Percentiles rank a stretch among this genome's conserved stretches.
phyloP scores from a whole-genome alignment of 2,329 filamentous ascomycete genomes.

The Ophiocordyceps robertsii region DNA sequence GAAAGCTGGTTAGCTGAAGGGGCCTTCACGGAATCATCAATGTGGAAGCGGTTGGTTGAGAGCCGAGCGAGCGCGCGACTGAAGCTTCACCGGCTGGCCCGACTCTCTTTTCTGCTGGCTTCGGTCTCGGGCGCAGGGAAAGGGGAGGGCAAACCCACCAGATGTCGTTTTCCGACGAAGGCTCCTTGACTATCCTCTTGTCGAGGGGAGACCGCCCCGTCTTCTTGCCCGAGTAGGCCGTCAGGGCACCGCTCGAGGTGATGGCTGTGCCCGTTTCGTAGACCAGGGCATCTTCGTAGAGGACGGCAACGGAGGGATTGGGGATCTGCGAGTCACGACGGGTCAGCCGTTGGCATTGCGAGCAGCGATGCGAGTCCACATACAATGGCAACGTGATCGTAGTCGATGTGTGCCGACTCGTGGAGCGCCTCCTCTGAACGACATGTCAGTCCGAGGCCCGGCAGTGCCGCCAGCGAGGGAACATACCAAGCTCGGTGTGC shows the following conservation, averaged over 20 bases:
- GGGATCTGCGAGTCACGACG: constrained; percentile 40
- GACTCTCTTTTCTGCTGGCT: not conserved
- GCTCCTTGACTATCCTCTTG: constrained; percentile 94
- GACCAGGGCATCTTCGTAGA: constrained; percentile 94
- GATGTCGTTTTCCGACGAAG: constrained; percentile 75
- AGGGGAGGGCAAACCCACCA: constrained; percentile 42
- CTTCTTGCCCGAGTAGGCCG: constrained; percentile 96
- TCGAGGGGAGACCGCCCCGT: constrained; percentile 93
- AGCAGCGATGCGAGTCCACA: constrained; percentile 16
- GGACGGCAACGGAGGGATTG: constrained; percentile 87
- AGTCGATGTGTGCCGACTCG: constrained; percentile 97
- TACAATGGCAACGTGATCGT: constrained; percentile 95
- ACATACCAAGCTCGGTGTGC: constrained; percentile 76
- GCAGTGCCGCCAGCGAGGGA: not conserved
- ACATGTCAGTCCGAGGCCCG: constrained; percentile 9
- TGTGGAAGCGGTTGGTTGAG: not conserved
- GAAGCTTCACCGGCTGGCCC: not conserved
- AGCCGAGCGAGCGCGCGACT: not conserved
- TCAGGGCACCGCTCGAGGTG: constrained; percentile 87
- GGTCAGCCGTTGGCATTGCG: not conserved
- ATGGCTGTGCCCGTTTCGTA: constrained; percentile 98
- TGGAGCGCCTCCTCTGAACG: constrained; percentile 75
- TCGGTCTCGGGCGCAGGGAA: not conserved
- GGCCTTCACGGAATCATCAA: not conserved
- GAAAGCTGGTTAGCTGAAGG: constrained; percentile 14